phyloP scores from a whole-genome alignment of 768 basidiomycete species.

The Kwoniella sp. region DNA sequence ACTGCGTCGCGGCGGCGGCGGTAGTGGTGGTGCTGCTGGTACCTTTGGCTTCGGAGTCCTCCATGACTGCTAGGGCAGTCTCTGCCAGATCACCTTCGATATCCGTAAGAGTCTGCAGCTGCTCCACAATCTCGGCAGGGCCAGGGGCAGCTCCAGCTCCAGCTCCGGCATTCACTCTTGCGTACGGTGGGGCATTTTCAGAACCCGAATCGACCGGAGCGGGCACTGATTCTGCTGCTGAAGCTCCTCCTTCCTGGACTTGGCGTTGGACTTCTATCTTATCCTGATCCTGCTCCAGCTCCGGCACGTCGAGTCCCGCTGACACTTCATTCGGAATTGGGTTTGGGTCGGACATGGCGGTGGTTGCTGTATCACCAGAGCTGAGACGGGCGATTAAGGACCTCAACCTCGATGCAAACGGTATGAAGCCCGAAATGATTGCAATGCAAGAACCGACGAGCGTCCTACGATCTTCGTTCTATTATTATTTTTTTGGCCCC shows the following conservation, averaged over 20 bases:
- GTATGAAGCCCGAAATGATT: neutral
- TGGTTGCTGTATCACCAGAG: neutral
- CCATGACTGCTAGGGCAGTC: slow-evolving; percentile 36
- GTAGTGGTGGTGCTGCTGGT: neutral
- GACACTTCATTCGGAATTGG: neutral
- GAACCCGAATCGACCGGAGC: neutral
- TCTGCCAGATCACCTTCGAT: slow-evolving; percentile 49
- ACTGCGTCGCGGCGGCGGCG: neutral
- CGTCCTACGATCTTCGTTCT: neutral
- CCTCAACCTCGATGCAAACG: neutral
- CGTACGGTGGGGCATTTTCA: too few species aligned
- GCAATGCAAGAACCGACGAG: too few species aligned
- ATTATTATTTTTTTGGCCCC: too few species aligned
- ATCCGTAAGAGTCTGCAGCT: slow-evolving; percentile 43
- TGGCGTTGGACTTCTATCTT: too few species aligned
- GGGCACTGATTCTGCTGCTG: too few species aligned
- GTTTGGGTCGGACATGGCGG: neutral
- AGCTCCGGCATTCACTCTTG: too few species aligned
- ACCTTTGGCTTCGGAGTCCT: neutral
- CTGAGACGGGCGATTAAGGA: neutral
- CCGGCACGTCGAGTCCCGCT: too few species aligned
- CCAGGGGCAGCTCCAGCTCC: slow-evolving; percentile 1
- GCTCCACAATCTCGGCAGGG: slow-evolving; percentile 30
- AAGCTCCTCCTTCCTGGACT: too few species aligned
- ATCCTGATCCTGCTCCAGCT: too few species aligned